A percentile compares a stretch with the other conserved stretches of the same genome.
Evolutionary conservation across 2,329 filamentous ascomycete genomes (phyloP).

Genomic region (Fusarium nelsonii): DNA sequence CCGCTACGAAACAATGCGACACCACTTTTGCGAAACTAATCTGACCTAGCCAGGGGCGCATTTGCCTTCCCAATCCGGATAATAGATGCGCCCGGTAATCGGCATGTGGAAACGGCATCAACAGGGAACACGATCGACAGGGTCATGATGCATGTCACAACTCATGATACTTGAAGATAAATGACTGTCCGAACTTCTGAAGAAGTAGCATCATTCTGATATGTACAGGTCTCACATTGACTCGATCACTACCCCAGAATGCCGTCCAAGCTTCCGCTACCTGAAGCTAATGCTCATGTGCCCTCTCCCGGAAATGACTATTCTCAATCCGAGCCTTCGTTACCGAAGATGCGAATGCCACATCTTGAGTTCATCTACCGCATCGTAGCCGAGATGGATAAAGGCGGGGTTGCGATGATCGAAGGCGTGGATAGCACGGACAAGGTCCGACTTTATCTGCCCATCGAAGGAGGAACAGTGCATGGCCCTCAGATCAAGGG

Average conservation of each 20-base stretch:
- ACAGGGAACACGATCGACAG: not conserved
- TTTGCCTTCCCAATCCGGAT: not conserved
- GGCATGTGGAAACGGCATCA: not conserved
- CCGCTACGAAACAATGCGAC: not conserved
- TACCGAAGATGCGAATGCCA: conserved; percentile 37
- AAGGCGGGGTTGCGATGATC: conserved; percentile 29
- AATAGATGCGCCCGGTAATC: not conserved
- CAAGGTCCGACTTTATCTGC: conserved; percentile 28
- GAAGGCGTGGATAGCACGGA: conserved; percentile 23
- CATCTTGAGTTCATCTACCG: conserved; percentile 42
- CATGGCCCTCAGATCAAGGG: conserved; percentile 31
- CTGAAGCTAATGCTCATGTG: conserved; percentile 8
- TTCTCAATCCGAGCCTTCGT: conserved; percentile 1
- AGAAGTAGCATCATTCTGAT: not conserved
- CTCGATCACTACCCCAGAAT: conserved; percentile 1
- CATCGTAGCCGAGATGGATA: conserved; percentile 41
- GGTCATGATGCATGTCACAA: not conserved
- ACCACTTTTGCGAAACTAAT: not conserved
- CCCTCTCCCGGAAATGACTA: conserved; percentile 37
- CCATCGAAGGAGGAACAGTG: conserved; percentile 34
- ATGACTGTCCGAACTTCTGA: not conserved
- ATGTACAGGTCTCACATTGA: not conserved
- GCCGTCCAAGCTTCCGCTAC: conserved; percentile 6
- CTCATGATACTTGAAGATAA: conserved; percentile 16
- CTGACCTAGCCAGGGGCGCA: conserved; percentile 8